Evolutionary conservation across 441 rosid genomes (phyloP).

Genomic region (Raphanus hybrid): DNA sequence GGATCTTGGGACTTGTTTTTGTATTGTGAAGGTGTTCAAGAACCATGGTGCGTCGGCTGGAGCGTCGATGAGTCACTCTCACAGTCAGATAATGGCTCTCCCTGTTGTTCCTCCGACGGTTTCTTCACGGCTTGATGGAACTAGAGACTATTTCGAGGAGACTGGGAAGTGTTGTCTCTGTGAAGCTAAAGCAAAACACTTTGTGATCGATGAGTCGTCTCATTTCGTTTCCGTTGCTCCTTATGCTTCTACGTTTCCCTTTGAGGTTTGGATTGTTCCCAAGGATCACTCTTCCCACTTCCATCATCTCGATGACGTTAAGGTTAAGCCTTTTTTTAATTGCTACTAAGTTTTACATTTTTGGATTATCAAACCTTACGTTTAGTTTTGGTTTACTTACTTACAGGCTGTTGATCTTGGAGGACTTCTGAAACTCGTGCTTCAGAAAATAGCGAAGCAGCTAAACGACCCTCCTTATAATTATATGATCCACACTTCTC

Average conservation of each 20-base stretch:
- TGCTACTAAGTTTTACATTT: not conserved
- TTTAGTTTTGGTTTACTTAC: not conserved
- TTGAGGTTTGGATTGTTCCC: constrained; percentile 90
- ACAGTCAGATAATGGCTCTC: constrained; percentile 81
- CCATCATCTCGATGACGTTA: constrained; percentile 63
- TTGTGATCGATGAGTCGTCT: constrained; percentile 59
- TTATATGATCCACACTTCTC: constrained; percentile 91
- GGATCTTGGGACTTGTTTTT: not conserved
- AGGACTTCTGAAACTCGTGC: constrained; percentile 69
- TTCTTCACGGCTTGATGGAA: constrained; percentile 56
- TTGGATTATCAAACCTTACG: not conserved
- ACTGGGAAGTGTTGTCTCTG: constrained; percentile 77
- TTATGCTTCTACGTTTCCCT: constrained; percentile 73
- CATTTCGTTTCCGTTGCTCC: constrained; percentile 72
- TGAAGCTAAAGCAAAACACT: constrained; percentile 54
- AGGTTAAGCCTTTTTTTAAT: constrained; percentile 45
- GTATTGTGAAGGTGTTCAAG: constrained; percentile 71
- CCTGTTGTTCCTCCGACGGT: constrained; percentile 75
- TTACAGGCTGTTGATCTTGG: constrained; percentile 84
- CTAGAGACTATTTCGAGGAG: constrained; percentile 55
- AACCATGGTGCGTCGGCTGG: constrained; percentile 94
- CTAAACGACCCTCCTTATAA: constrained; percentile 78
- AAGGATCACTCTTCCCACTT: constrained; percentile 71
- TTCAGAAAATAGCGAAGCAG: constrained; percentile 64
- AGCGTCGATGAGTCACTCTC: constrained; percentile 91